Evolutionary conservation across 768 basidiomycete genomes (phyloP).

Genomic region (Pulveroboletus sp.): DNA sequence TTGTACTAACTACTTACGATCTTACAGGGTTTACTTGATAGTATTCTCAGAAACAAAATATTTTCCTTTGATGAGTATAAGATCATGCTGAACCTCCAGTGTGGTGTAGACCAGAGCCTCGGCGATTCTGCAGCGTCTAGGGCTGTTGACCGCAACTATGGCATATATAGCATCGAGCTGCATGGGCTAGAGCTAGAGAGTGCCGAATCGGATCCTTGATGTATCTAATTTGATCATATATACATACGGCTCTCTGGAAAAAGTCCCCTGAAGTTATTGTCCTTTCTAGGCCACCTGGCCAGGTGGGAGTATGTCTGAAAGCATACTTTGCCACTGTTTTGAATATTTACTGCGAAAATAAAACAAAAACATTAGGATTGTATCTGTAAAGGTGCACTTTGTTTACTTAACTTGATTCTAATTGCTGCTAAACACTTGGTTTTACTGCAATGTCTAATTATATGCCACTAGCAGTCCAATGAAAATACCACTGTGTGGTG

Average conservation of each 20-base stretch:
- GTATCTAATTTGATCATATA: constrained; percentile 13
- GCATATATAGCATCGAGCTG: constrained; percentile 85
- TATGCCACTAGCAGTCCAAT: no score
- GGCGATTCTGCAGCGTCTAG: constrained; percentile 47
- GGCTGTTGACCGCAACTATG: constrained; percentile 68
- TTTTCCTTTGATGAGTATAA: constrained; percentile 94
- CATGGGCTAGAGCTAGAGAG: constrained; percentile 69
- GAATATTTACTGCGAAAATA: no score
- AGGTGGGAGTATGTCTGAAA: no score
- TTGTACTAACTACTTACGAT: background rate
- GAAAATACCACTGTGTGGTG: no score
- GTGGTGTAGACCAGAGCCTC: constrained; percentile 67
- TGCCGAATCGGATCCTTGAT: constrained; percentile 34
- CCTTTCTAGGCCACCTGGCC: no score
- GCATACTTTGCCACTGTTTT: no score
- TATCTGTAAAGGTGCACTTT: no score
- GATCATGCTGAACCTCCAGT: constrained; percentile 83
- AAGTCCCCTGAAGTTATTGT: background rate
- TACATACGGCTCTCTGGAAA: constrained; percentile 6
- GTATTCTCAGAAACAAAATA: constrained; percentile 52
- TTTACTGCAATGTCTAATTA: no score
- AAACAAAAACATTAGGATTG: no score
- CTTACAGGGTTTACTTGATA: constrained; percentile 71
- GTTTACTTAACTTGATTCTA: no score
- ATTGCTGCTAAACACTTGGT: no score